Base-by-base conservation (phyloP, 345 rosid genomes). In the Euphorbia tirucalli region DNA sequence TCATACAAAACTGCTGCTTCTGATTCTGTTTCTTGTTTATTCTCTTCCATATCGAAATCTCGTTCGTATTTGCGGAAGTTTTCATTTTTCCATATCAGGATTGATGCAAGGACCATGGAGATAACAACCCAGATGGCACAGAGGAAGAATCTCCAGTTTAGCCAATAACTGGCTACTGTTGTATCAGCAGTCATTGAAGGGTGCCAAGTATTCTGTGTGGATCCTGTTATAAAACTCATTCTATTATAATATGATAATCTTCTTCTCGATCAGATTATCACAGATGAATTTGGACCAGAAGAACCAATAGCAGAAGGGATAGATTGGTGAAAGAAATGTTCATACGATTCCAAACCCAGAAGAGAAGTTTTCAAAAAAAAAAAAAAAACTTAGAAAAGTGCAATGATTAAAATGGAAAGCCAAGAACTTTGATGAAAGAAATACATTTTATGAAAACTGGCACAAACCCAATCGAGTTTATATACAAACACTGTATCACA, bases 141-240 rank as follows among this genome's bases (percentile, higher is more conserved):
- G 66, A 91, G 70, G 32, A 85, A 73, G n/a, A 93, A 89, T 82
- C 97, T 88, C 99, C 99, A 96, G 74, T 86, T 96, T 68, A 88
- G 57, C 99, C 99, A 96, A 87, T 93, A 96, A 25, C 75, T 79
- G 61, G 86, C 48, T 74, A 78, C 49, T 15, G 92, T 88, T 7
- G 99, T 87, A 75, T 91, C 76, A 66, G 72, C 77, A 52, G 88
- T 82, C 87, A 83, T 81, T 61, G 63, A 82, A n/a, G 90, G 91
- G 37, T 88, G 81, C 96, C 96, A 89, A n/a, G 88, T 79, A 61
- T 76, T 66, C 44, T 65, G 71, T 66, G 81, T 58, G 64, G 83
- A 77, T 61, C 83, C 90, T 75, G 84, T 37, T 69, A 61, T 71
- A 46, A 72, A 60, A 74, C 82, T 75, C 96, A 88, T 90, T 56